Evolutionary conservation across 2,329 filamentous ascomycete genomes (phyloP), one percentile per base, ranked within the genome.

Genomic region (Nemania bipapillata): DNA sequence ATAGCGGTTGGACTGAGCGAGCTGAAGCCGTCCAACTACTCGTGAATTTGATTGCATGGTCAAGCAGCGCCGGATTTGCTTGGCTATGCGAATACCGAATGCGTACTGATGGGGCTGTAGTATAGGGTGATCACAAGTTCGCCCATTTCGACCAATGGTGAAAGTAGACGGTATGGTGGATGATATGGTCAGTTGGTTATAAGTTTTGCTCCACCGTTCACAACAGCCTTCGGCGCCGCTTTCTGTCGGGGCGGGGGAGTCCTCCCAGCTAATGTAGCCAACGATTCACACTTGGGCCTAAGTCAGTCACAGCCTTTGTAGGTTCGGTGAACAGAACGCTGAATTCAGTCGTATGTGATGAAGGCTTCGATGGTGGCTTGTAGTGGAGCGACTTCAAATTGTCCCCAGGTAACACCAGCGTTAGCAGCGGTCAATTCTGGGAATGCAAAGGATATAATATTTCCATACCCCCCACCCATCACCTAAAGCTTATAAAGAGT

Each of bases 121-220:
- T 57, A 35, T 22, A 54, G 47, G 20, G 52, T 53, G 45, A 30
- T 42, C 24, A 50, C 28, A 45, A n/a, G 45, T 40, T 54, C 20
- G 17, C 17, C 24, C 4, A 37, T 20, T 17, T 58, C 17, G 15
- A 26, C 64, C 64, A 66, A 63, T 63, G 15, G 52, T 26, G 17
- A 45, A 20, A 28, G 37, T 11, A 11, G 15, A 35, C 24, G 42
- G 52, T 20, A 45, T 30, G 52, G 28, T 57, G 24, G 17, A 30
- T 52, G 40, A 66, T 50, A 6, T 49, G 3, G 26, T 26, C 35
- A 24, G 57, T 62, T 66, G n/a, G 63, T 45, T 30, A 66, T 28
- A 24, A 47, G 57, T 28, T n/a, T 40, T 28, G 45, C 45, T 53
- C 11, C 58, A 42, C 52, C 52, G 50, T 66, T 24, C 47, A 22